These are phyloP conservation scores for Inonotus hispidus DNA, from an alignment of 1,284 basidiomycete species.

Conservation along the genomic window DNA sequence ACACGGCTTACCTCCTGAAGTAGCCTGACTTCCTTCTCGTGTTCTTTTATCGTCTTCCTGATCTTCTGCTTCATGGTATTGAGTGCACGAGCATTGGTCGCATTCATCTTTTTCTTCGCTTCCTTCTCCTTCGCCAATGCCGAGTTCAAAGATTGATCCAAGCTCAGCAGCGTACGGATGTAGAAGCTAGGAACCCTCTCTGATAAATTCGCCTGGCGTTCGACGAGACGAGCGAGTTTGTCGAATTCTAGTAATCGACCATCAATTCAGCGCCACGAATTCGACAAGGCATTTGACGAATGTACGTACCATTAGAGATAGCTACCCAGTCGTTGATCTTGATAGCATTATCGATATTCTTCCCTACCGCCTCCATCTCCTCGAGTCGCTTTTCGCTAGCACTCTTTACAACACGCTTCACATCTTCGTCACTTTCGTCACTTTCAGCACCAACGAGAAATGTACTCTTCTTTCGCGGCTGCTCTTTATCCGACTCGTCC, in stretches of 20 bases:
- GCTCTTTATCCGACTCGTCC: slow-evolving; percentile 30
- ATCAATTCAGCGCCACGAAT: neutral
- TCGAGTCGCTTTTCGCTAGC: slow-evolving; percentile 84
- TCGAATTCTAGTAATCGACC: slow-evolving; percentile 79
- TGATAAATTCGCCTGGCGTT: slow-evolving; percentile 81
- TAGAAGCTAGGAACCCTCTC: slow-evolving; percentile 89
- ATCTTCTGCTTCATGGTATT: slow-evolving; percentile 98
- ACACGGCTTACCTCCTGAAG: slow-evolving; percentile 62
- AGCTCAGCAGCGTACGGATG: slow-evolving; percentile 69
- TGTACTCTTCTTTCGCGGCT: slow-evolving; percentile 42
- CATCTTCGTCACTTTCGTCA: slow-evolving; percentile 66
- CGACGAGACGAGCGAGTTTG: slow-evolving; percentile 87
- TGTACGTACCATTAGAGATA: slow-evolving; percentile 72
- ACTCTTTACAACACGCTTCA: slow-evolving; percentile 71
- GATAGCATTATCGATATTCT: slow-evolving; percentile 89
- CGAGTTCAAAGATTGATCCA: slow-evolving; percentile 74
- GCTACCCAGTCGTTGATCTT: slow-evolving; percentile 97
- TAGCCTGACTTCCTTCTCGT: slow-evolving; percentile 76
- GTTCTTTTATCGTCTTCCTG: slow-evolving; percentile 87
- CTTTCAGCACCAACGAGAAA: slow-evolving; percentile 49
- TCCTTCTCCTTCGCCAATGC: slow-evolving; percentile 86
- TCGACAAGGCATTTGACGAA: slow-evolving; percentile 15
- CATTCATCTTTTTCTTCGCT: slow-evolving; percentile 93
- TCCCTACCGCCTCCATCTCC: slow-evolving; percentile 86
- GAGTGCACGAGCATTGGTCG: slow-evolving; percentile 88